phyloP scores from a whole-genome alignment of 176 grass and related monocot genomes.

The Alloteropsis semialata region DNA sequence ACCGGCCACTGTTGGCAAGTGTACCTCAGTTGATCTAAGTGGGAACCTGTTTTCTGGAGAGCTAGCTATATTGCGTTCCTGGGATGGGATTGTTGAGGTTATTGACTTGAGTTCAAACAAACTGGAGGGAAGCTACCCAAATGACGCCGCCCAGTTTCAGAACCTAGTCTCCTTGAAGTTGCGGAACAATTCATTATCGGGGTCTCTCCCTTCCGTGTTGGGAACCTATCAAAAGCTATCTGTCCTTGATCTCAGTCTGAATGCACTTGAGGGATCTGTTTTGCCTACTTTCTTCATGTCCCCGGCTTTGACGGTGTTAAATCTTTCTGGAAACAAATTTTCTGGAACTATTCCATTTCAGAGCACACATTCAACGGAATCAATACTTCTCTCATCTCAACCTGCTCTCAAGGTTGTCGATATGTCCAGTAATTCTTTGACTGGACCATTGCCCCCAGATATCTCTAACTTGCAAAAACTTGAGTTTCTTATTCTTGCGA shows the following conservation, averaged over 20 bases:
- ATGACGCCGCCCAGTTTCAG: slow-evolving; percentile 72
- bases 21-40: slow-evolving; percentile 74
- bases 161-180: slow-evolving; percentile 74
- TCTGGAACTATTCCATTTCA: slow-evolving; percentile 76
- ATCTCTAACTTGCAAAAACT: slow-evolving; percentile 82
- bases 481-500: slow-evolving; percentile 58
- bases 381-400: slow-evolving; percentile 59
- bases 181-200: slow-evolving; percentile 71
- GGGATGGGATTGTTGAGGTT: slow-evolving; percentile 61
- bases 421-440: slow-evolving; percentile 78
- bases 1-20: slow-evolving; percentile 53
- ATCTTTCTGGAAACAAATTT: slow-evolving; percentile 83
- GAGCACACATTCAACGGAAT: slow-evolving; percentile 68
- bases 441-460: slow-evolving; percentile 66
- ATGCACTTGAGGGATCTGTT: slow-evolving; percentile 70
- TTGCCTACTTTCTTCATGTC: slow-evolving; percentile 67
- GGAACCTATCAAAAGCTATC: slow-evolving; percentile 78
- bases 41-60: slow-evolving; percentile 63
- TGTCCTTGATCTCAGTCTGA: slow-evolving; percentile 77
- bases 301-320: slow-evolving; percentile 61
- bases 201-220: slow-evolving; percentile 72
- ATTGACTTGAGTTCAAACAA: slow-evolving; percentile 94
- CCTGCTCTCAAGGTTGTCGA: slow-evolving; percentile 69
- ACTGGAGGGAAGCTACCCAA: slow-evolving; percentile 73
- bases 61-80: slow-evolving; percentile 64